Conservation (phyloP, 2,329 filamentous ascomycete species). For the Colletotrichum tanaceti region DNA sequence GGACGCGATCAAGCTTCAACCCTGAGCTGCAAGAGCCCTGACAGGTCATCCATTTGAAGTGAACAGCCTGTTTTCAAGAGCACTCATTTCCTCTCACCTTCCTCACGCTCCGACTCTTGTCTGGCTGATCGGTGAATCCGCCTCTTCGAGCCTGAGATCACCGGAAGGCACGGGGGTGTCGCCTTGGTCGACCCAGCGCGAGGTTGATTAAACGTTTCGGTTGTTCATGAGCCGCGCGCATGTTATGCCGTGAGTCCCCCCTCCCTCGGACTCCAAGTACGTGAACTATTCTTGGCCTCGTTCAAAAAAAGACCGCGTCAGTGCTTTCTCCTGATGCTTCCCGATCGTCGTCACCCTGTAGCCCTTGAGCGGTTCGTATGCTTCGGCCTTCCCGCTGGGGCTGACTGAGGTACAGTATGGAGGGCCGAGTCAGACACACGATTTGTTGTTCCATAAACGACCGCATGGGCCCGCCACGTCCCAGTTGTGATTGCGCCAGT, state of each 20-base stretch:
- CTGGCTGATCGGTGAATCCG: not conserved
- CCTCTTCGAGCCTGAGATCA: not conserved
- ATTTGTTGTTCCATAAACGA: not conserved
- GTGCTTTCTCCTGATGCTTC: not conserved
- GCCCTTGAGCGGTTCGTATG: not conserved
- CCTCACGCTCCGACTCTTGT: not conserved
- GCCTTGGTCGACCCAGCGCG: conserved; percentile 1
- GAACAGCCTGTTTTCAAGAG: conserved; percentile 20
- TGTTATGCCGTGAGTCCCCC: not conserved
- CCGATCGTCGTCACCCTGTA: not conserved
- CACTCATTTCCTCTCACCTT: no score
- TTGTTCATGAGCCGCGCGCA: not conserved
- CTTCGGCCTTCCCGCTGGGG: conserved; percentile 22
- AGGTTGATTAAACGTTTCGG: not conserved
- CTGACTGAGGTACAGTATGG: conserved; percentile 1
- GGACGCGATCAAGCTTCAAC: conserved; percentile 35
- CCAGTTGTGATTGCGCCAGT: conserved; percentile 4
- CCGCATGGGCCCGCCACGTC: conserved; percentile 12
- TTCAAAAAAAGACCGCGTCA: not conserved
- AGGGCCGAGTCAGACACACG: conserved; percentile 20
- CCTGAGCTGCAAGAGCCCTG: conserved; percentile 28
- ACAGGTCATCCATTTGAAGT: conserved; percentile 33
- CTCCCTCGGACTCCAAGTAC: not conserved
- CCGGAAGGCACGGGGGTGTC: not conserved
- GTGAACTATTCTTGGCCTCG: not conserved